A percentile compares a stretch with the other conserved stretches of the same genome.
Evolutionary conservation across 78 protist genomes (phyloP).

Genomic region (Polysphondylium violaceum): DNA sequence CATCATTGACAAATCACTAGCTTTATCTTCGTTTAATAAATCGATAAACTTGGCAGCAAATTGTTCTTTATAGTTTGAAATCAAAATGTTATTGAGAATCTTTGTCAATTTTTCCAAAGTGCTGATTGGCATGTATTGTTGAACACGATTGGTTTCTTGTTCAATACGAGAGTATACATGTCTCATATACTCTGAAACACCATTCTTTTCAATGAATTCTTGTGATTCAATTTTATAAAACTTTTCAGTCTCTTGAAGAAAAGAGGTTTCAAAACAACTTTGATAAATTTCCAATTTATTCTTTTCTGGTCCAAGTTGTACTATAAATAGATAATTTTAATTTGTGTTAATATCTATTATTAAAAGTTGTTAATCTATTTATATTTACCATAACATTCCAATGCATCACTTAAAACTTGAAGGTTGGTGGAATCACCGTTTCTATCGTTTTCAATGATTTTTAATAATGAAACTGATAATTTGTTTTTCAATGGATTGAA

Average conservation of each 20-base stretch:
- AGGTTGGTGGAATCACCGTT: conserved; percentile 59
- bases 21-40: conserved; percentile 43
- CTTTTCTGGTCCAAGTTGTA: conserved; percentile 72
- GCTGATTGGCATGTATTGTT: conserved; percentile 43
- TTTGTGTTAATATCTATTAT: too few relatives aligned
- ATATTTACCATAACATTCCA: conserved; percentile 75
- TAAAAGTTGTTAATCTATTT: background rate
- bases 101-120: conserved; percentile 45
- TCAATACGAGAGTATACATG: conserved; percentile 49
- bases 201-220: conserved; percentile 73
- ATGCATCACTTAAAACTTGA: conserved; percentile 58
- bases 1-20: conserved; percentile 75
- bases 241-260: conserved; percentile 44
- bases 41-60: conserved; percentile 74
- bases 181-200: conserved; percentile 74
- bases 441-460: conserved; percentile 67
- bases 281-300: conserved; percentile 77
- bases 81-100: conserved; percentile 53
- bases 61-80: conserved; percentile 62
- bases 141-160: conserved; percentile 67
- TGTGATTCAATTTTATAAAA: conserved; percentile 63
- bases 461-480: conserved; percentile 33
- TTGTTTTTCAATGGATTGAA: conserved; percentile 47
- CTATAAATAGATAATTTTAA: background rate
- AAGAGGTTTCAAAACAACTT: conserved; percentile 65